Percentiles rank a stretch among this genome's conserved stretches.
Conservation (phyloP, 2,329 filamentous ascomycete genomes). For the Phyllosticta citrichinensis region DNA sequence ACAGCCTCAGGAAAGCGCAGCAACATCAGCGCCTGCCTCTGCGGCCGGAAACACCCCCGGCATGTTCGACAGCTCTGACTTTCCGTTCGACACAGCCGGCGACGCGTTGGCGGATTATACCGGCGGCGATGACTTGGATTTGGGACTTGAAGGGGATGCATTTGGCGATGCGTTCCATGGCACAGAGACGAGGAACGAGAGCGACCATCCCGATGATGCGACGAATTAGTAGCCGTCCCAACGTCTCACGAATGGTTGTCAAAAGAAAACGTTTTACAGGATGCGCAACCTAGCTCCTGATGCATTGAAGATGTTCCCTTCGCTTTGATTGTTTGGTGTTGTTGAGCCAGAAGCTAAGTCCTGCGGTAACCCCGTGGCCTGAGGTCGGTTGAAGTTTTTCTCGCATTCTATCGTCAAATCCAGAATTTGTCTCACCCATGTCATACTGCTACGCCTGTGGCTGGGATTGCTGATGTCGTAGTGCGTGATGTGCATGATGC, state of each 20-base stretch:
- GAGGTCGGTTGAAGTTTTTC: background rate
- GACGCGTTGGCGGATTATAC: constrained; percentile 30
- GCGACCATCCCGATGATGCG: background rate
- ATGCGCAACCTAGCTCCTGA: background rate
- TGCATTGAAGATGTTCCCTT: background rate
- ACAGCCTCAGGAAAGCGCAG: background rate
- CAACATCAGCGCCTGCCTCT: constrained; percentile 11
- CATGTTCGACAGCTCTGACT: constrained; percentile 28
- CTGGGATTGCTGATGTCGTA: background rate
- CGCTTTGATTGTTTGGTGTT: background rate
- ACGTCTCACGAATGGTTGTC: background rate
- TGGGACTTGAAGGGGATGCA: constrained; percentile 29
- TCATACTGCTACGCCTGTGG: background rate
- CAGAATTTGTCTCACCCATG: background rate
- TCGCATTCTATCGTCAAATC: background rate
- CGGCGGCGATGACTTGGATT: constrained; percentile 24
- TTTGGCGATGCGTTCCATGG: constrained; percentile 32
- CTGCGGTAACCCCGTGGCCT: background rate
- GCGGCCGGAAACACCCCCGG: constrained; percentile 21
- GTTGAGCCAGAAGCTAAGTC: background rate
- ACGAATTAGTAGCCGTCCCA: background rate
- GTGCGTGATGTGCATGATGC: background rate
- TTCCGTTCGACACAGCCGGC: constrained; percentile 30
- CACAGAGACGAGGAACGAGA: constrained; percentile 21
- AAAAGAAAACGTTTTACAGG: background rate